Evolutionary conservation across 1,139 yeast genomes (phyloP), one percentile per base, ranked within the genome.

Genomic region (Hyphopichia burtonii): DNA sequence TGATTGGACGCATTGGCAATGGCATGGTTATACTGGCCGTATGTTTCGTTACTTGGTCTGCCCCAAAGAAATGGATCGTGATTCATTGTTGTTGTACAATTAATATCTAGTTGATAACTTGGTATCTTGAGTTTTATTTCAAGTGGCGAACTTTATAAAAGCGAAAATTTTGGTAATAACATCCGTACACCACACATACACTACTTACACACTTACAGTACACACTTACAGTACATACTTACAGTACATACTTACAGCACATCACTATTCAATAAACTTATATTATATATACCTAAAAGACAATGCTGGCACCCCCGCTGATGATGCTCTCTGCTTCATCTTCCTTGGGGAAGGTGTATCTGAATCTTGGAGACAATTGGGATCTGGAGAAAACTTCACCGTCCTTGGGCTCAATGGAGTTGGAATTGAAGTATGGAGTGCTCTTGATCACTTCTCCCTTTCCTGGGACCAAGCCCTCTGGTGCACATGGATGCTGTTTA

Each of bases 11-110:
- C 75, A 50, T 82, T 69, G 49, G 96, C 90, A 59, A 90, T 88
- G 38, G 76, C 66, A 39, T 73, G 69, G 63, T 86, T 86, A 68
- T 90, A 93, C 12, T 71, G 63, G 14, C 99, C 99, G 58, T 93
- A 93, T 3, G 82, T 75, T 39, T 78, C 81, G 61, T 86, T 82
- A 41, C 84, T 75, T 46, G 98, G 98, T 68, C 97, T 86, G 17
- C 98, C 99, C 99, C 99, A 93, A 54, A 78, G 76, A 55, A 75
- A 83, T 52, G 96, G 98, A 74, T 86, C 88, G 89, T 93, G 98
- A 59, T 93, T 87, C 99, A 93, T 33, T 4, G 19, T 31, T 31
- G 22, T 5, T 31, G 3, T 35, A 23, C 12, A 15, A 17, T 4
- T 10, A 11, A 6, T 18, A 23, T 9, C 3, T 25, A 7, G 11